Evolutionary conservation across 805 yeast species (phyloP).

Genomic region (Candida montana): DNA sequence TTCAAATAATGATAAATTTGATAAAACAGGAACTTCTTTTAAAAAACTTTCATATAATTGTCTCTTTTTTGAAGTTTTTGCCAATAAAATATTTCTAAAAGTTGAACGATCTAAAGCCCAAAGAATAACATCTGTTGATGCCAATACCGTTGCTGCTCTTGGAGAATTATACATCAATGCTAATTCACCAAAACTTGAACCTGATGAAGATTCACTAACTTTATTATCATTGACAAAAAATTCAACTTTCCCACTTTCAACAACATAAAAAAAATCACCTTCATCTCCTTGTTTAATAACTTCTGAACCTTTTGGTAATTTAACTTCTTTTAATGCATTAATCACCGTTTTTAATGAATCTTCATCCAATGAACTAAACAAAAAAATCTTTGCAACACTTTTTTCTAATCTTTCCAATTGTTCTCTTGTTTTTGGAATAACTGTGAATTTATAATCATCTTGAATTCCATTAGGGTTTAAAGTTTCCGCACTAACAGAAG

Average conservation of each 20-base stretch:
- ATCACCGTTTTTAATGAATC: constrained; percentile 74
- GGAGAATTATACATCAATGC: constrained; percentile 98
- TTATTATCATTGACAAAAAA: constrained; percentile 60
- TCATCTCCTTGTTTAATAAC: constrained; percentile 90
- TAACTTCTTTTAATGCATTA: constrained; percentile 75
- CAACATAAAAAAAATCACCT: constrained; percentile 86
- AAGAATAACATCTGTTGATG: constrained; percentile 62
- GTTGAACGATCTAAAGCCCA: constrained; percentile 95
- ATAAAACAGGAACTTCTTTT: constrained; percentile 78
- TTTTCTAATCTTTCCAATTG: constrained; percentile 66
- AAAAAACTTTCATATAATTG: constrained; percentile 84
- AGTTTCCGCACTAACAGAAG: constrained; percentile 87
- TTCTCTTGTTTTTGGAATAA: constrained; percentile 51
- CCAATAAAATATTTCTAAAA: constrained; percentile 85
- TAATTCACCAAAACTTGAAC: constrained; percentile 92
- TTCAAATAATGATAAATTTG: constrained; percentile 68
- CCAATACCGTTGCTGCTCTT: constrained; percentile 90
- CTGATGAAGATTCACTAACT: constrained; percentile 75
- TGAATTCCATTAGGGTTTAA: constrained; percentile 67
- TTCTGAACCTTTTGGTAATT: constrained; percentile 50
- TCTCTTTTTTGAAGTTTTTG: constrained; percentile 87
- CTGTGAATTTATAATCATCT: constrained; percentile 68
- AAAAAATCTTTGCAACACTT: constrained; percentile 73
- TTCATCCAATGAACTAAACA: constrained; percentile 78
- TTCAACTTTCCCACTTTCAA: constrained; percentile 81